Conservation (phyloP, 139 green algal species). For the Chlorella sp. region DNA sequence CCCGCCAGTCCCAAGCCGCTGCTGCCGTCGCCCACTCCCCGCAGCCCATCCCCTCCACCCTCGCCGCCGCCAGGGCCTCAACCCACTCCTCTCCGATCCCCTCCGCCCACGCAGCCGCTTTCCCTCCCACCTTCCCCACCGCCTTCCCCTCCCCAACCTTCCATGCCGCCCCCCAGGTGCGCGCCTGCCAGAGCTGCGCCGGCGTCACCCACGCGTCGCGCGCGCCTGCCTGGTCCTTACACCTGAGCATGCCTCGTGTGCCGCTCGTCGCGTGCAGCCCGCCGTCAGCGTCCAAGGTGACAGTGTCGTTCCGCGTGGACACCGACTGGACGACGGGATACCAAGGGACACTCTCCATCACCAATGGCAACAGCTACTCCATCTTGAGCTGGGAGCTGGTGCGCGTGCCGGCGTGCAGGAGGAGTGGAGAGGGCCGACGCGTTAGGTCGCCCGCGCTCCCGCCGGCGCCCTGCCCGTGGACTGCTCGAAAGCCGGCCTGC, state of each 20-base stretch:
- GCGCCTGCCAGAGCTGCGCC: not conserved
- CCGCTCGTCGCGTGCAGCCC: not conserved
- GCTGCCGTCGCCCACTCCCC: not conserved
- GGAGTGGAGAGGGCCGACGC: too few relatives aligned
- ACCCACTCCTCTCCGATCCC: not conserved
- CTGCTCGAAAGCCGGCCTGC: too few relatives aligned
- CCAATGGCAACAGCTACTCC: not conserved
- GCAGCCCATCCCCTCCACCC: not conserved
- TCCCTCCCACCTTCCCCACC: not conserved
- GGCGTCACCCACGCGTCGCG: not conserved
- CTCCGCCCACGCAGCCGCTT: not conserved
- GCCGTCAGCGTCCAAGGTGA: not conserved
- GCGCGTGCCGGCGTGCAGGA: too few relatives aligned
- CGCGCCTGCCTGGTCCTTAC: not conserved
- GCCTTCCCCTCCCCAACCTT: not conserved
- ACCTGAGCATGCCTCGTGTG: not conserved
- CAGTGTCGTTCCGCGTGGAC: not conserved
- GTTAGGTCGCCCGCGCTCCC: too few relatives aligned
- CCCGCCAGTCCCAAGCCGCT: not conserved
- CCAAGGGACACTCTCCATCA: not conserved
- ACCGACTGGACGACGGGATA: not conserved
- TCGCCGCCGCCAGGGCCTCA: not conserved
- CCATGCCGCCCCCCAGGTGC: not conserved
- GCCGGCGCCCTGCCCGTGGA: too few relatives aligned
- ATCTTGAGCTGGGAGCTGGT: not conserved